Evolutionary conservation across 2,329 filamentous ascomycete genomes (phyloP).

Genomic region (Aspergillus aculeatinus): DNA sequence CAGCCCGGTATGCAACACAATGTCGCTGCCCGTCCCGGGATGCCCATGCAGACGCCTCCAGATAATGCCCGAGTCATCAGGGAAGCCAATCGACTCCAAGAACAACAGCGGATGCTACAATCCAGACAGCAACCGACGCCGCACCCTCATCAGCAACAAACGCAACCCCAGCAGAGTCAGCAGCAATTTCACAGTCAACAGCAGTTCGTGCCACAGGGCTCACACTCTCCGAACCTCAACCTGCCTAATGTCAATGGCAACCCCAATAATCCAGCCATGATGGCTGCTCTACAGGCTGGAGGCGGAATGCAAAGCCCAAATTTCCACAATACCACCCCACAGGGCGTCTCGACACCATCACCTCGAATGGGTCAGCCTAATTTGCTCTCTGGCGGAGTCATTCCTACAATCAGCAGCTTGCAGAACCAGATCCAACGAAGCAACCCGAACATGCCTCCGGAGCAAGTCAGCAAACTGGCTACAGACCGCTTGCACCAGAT

Average conservation of each 20-base stretch:
- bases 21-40: conserved; percentile 38
- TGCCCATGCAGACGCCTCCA: conserved; percentile 56
- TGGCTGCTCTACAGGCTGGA: conserved; percentile 45
- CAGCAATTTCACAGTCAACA: conserved; percentile 41
- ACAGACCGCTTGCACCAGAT: conserved; percentile 51
- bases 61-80: conserved; percentile 50
- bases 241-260: conserved; percentile 42
- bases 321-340: conserved; percentile 38
- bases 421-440: conserved; percentile 53
- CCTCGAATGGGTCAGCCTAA: conserved; percentile 51
- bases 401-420: conserved; percentile 56
- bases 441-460: conserved; percentile 53
- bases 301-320: conserved; percentile 47
- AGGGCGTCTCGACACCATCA: conserved; percentile 46
- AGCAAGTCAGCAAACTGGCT: conserved; percentile 55
- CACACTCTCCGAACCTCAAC: conserved; percentile 48
- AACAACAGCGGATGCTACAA: conserved; percentile 63
- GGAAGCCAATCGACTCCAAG: conserved; percentile 49
- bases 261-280: conserved; percentile 45
- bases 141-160: conserved; percentile 26
- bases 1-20: conserved; percentile 60
- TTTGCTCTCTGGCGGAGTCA: conserved; percentile 53
- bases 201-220: conserved; percentile 42
- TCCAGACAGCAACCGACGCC: conserved; percentile 41
- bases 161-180: conserved; percentile 31